phyloP scores from a whole-genome alignment of 1,284 basidiomycete genomes.

The Ceratobasidium sp. region DNA sequence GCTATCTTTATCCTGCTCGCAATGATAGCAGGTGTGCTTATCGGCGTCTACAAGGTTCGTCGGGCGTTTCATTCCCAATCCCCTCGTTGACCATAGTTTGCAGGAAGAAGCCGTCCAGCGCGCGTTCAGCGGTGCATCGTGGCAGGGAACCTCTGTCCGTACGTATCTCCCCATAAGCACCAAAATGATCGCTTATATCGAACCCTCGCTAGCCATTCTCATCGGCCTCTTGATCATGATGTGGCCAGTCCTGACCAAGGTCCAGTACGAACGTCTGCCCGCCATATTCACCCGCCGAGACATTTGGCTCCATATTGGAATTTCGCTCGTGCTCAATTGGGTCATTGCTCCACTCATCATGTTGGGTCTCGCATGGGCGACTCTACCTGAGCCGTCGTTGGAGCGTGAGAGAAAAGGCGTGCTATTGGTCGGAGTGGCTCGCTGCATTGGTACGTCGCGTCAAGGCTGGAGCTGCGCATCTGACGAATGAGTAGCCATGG shows the following conservation, averaged over 20 bases:
- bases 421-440: conserved; percentile 65
- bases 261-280: conserved; percentile 77
- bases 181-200: neutral
- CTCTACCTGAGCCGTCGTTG: conserved; percentile 73
- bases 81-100: conserved; percentile 59
- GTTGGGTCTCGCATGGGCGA: conserved; percentile 85
- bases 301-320: conserved; percentile 73
- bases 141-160: conserved; percentile 51
- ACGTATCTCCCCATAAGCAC: conserved; percentile 36
- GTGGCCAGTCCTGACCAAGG: conserved; percentile 73
- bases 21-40: conserved; percentile 82
- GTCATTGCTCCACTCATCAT: conserved; percentile 80
- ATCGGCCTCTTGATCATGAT: conserved; percentile 87
- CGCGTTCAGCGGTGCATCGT: conserved; percentile 43
- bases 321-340: conserved; percentile 84
- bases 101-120: conserved; percentile 55
- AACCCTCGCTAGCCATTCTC: conserved; percentile 63
- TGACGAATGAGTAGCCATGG: conserved; percentile 76
- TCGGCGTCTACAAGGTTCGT: conserved; percentile 64
- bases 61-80: conserved; percentile 62
- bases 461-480: no score
- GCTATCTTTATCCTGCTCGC: conserved; percentile 73
- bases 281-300: conserved; percentile 60
- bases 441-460: conserved; percentile 51
- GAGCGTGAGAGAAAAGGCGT: conserved; percentile 56